Percentiles rank a stretch among this genome's conserved stretches.
Conservation (phyloP, 2,329 filamentous ascomycete species). For the Alternaria hordeiaustralica region DNA sequence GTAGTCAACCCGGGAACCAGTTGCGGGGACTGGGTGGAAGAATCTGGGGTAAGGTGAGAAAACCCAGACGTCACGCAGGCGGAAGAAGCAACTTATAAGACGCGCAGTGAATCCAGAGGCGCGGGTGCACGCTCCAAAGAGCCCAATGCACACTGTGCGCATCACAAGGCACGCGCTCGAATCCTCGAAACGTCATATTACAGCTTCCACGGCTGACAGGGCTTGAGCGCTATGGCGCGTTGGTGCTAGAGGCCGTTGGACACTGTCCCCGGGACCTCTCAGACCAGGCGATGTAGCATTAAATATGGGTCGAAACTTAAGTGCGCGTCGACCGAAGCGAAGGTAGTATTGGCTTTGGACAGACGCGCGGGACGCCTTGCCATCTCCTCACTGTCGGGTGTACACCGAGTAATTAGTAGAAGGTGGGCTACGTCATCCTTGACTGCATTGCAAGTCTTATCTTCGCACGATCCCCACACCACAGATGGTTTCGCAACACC, state of each 20-base stretch:
- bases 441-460: not conserved
- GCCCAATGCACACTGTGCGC: conserved; percentile 7
- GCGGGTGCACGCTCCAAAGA: not conserved
- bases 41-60: conserved; percentile 3
- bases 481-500: not conserved
- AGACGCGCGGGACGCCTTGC: not conserved
- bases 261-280: conserved; percentile 10
- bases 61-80: conserved; percentile 3
- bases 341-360: not conserved
- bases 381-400: not conserved
- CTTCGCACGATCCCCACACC: not conserved
- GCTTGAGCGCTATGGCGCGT: conserved; percentile 15
- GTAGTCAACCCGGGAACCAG: not conserved
- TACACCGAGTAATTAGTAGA: not conserved
- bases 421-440: not conserved
- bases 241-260: conserved; percentile 9
- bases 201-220: conserved; percentile 12
- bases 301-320: conserved; percentile 20
- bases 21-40: not conserved
- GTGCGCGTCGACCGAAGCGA: conserved; percentile 8
- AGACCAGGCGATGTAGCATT: conserved; percentile 12
- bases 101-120: not conserved
- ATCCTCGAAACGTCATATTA: conserved; percentile 20
- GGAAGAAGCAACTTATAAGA: conserved; percentile 6
- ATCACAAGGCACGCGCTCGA: conserved; percentile 12